A percentile compares a stretch with the other conserved stretches of the same genome.
These are phyloP conservation scores for Paraphoma sp. DNA, from an alignment of 2,329 filamentous ascomycete species.

Conservation along the genomic window DNA sequence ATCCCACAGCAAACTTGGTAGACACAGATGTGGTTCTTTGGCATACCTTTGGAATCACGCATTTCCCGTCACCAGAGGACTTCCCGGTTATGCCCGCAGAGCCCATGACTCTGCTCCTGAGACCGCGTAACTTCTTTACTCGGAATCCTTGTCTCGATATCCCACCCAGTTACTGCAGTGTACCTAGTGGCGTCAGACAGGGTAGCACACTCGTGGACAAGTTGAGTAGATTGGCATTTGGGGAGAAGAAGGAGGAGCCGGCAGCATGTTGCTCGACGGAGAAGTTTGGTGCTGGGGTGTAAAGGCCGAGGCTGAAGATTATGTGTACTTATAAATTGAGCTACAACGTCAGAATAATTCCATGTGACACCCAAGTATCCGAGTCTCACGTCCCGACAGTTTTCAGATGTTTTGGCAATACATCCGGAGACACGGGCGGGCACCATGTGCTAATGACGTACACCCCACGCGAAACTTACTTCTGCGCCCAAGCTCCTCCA, in stretches of 20 bases:
- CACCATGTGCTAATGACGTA: constrained; percentile 9
- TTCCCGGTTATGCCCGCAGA: constrained; percentile 87
- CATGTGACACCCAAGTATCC: background rate
- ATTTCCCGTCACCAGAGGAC: constrained; percentile 89
- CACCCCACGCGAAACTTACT: constrained; percentile 5
- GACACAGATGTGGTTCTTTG: constrained; percentile 89
- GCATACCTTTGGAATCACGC: constrained; percentile 92
- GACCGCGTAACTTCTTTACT: constrained; percentile 83
- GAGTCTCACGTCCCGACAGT: background rate
- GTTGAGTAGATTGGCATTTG: constrained; percentile 58
- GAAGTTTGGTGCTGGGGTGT: constrained; percentile 29
- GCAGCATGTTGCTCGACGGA: constrained; percentile 22
- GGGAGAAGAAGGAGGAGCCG: constrained; percentile 38
- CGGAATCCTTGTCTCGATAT: constrained; percentile 83
- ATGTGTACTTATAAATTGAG: background rate
- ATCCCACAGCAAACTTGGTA: constrained; percentile 72
- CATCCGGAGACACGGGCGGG: background rate
- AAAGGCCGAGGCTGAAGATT: background rate
- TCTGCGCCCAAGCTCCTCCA: constrained; percentile 19
- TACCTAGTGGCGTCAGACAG: constrained; percentile 71
- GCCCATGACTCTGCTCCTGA: constrained; percentile 79
- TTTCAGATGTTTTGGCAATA: too few relatives aligned
- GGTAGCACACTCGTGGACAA: constrained; percentile 57
- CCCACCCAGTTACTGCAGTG: constrained; percentile 74
- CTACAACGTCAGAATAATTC: background rate